Evolutionary conservation across 2,329 filamentous ascomycete genomes (phyloP), one percentile per base, ranked within the genome.

Genomic region (Fusarium annulatum): DNA sequence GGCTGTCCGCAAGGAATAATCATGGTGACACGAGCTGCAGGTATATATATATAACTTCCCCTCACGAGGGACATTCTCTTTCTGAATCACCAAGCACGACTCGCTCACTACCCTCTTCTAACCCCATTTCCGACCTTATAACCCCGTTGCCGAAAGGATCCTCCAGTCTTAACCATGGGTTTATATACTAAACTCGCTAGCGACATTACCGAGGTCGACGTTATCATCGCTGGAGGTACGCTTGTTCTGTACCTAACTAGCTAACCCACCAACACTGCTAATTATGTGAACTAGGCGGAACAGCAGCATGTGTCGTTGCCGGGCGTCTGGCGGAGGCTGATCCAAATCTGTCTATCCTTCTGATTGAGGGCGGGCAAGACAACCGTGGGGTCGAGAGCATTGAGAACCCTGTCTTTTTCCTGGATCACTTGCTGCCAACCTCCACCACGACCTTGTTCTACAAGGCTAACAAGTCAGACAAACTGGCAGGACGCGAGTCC

Each of bases 311-410:
- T 26, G 73, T 82, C 19, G 61, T 81, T 5, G 80, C 80, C 5
- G 73, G 76, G 3, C 69, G 80, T n/a, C 65, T 82, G 14, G 76
- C 79, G 12, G 77, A 78, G 48, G 77, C 76, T 4, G 72, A 80
- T 36, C 79, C 79, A 11, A 62, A 59, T 26, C 61, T 81, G 21
- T 78, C 78, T 1, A 75, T 82, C n/a, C 67, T 82, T 8, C 56
- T 82, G 23, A 76, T 82, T n/a, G 80, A 82, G 36, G 70, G 76
- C 7, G 80, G 80, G 7, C 73, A 64, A 21, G 69, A 81, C 49
- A 80, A 80, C 52, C 71, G 72, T 30, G 72, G 78, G 18, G 71
- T 79, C 15, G 75, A 76, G 4, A 75, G 69, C 36, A 72, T 81
- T n/a, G 70, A 74, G 34, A 73, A 80, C 30, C 79, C 80, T 4